Evolutionary conservation across 2,329 filamentous ascomycete genomes (phyloP).

Genomic region (Aspergillus sp.): DNA sequence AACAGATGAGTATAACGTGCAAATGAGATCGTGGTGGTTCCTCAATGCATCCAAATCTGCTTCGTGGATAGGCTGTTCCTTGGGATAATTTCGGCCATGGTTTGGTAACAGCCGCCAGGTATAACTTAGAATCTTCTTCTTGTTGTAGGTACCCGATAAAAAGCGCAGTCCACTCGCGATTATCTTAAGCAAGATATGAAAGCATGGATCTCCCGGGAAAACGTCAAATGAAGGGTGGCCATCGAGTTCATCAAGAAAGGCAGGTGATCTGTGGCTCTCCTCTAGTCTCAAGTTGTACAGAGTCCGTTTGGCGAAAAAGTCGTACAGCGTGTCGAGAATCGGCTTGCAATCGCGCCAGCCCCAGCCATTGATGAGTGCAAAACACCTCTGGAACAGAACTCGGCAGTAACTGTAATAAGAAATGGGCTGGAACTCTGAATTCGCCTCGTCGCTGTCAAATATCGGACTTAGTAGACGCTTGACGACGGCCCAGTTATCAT

Average conservation of each 20-base stretch:
- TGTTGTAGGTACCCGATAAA: conserved; percentile 47
- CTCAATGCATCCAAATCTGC: conserved; percentile 58
- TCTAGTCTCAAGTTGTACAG: conserved; percentile 55
- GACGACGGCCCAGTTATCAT: conserved; percentile 53
- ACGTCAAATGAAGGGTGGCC: conserved; percentile 45
- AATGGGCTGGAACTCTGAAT: conserved; percentile 38
- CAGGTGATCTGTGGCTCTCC: conserved; percentile 51
- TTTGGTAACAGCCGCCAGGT: conserved; percentile 60
- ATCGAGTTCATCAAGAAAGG: conserved; percentile 54
- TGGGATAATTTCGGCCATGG: conserved; percentile 60
- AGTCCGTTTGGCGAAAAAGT: conserved; percentile 58
- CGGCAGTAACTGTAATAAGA: conserved; percentile 59
- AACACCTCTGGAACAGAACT: conserved; percentile 52
- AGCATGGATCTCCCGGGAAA: conserved; percentile 52
- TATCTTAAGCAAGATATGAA: conserved; percentile 60
- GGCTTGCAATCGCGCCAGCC: conserved; percentile 57
- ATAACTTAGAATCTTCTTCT: conserved; percentile 57
- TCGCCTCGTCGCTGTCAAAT: conserved; percentile 48
- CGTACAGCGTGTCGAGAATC: conserved; percentile 55
- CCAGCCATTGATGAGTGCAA: conserved; percentile 55
- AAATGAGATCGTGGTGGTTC: conserved; percentile 63
- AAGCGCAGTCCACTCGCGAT: conserved; percentile 51
- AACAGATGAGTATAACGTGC: conserved; percentile 59
- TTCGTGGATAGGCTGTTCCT: conserved; percentile 54
- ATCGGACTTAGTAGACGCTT: conserved; percentile 48